These are phyloP conservation scores for Acorus calamus DNA, from an alignment of 106 monocot species.

Conservation along the genomic window DNA sequence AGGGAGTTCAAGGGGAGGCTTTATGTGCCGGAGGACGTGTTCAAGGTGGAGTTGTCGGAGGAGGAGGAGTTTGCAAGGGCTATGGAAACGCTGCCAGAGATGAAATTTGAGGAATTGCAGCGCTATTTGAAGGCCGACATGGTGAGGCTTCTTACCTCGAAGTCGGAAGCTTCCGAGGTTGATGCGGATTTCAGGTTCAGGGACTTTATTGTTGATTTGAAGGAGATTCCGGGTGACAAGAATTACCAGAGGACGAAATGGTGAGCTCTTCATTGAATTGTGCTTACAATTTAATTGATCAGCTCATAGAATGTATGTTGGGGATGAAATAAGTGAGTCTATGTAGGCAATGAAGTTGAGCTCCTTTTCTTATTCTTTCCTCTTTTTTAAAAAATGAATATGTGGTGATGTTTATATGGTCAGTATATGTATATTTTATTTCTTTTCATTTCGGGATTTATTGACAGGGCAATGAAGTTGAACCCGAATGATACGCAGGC, in stretches of 20 bases:
- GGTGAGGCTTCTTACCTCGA: slow-evolving; percentile 52
- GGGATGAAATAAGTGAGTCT: background rate
- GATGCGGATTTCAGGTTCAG: slow-evolving; percentile 15
- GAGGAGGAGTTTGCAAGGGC: slow-evolving; percentile 63
- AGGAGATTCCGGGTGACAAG: slow-evolving; percentile 62
- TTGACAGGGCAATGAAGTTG: slow-evolving; percentile 53
- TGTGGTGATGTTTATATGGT: too few relatives aligned
- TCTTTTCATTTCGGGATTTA: too few relatives aligned
- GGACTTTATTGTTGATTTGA: slow-evolving; percentile 66
- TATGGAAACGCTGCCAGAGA: slow-evolving; percentile 41
- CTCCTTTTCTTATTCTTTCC: too few relatives aligned
- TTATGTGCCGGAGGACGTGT: slow-evolving; percentile 75
- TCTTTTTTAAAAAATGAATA: too few relatives aligned
- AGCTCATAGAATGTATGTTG: background rate
- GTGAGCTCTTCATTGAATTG: slow-evolving; percentile 15
- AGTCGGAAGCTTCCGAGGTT: slow-evolving; percentile 12
- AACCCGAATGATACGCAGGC: slow-evolving; percentile 26
- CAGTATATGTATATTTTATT: too few relatives aligned
- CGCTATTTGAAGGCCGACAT: slow-evolving; percentile 54
- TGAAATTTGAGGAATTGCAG: slow-evolving; percentile 59
- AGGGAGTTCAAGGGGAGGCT: slow-evolving; percentile 69
- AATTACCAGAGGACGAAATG: slow-evolving; percentile 50
- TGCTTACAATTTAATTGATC: too few relatives aligned
- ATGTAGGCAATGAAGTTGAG: too few relatives aligned
- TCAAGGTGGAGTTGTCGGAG: slow-evolving; percentile 41